A percentile compares a stretch with the other conserved stretches of the same genome.
phyloP scores from a whole-genome alignment of 2,329 filamentous ascomycete genomes.

The Geosmithia putterillii region DNA sequence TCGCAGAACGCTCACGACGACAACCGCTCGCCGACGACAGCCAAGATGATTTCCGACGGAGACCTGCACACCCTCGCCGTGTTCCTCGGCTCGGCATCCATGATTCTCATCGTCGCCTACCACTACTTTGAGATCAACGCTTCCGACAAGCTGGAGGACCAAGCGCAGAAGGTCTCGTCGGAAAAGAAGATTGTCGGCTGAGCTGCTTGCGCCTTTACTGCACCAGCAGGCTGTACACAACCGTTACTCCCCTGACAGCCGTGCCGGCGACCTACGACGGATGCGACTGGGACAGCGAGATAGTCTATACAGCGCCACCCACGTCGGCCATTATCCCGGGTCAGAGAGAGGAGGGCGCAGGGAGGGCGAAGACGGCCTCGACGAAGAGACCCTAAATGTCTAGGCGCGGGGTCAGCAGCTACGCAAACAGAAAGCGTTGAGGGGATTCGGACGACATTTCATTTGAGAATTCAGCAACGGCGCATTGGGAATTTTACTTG shows the following conservation, averaged over 20 bases:
- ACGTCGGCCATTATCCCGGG: not conserved
- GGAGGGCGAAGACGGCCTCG: not conserved
- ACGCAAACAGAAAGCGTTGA: not conserved
- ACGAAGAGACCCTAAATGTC: not conserved
- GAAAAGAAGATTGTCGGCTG: not conserved
- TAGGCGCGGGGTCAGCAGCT: not conserved
- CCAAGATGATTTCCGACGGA: slow-evolving; percentile 85
- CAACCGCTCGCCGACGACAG: slow-evolving; percentile 5
- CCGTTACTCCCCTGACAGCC: not conserved
- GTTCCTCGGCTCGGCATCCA: slow-evolving; percentile 78
- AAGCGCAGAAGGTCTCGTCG: not conserved
- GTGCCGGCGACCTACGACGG: not conserved
- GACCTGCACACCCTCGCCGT: slow-evolving; percentile 86
- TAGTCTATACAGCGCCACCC: not conserved
- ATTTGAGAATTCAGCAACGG: not conserved
- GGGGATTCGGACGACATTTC: not conserved
- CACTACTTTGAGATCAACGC: slow-evolving; percentile 95
- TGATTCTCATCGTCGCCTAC: slow-evolving; percentile 89
- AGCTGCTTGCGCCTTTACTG: not conserved
- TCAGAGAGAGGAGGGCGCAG: not conserved
- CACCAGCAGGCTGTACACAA: not conserved
- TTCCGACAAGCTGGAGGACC: slow-evolving; percentile 3
- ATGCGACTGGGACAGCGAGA: not conserved
- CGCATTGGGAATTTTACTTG: not conserved
- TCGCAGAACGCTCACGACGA: not conserved